These are phyloP conservation scores for Leptomonas pyrrhocoris DNA, from an alignment of 208 protist species.

Conservation along the genomic window DNA sequence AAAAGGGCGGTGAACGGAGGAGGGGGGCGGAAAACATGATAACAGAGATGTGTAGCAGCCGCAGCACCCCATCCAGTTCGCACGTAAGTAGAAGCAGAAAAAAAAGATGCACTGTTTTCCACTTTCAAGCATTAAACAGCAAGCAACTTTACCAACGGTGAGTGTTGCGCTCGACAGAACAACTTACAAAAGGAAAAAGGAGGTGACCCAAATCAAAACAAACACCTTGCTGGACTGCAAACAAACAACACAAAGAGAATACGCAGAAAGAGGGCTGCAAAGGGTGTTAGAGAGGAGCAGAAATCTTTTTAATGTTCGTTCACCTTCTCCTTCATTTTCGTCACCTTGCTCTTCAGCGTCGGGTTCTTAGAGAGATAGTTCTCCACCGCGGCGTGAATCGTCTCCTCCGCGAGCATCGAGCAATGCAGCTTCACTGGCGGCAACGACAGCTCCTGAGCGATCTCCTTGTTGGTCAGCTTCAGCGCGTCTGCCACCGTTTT, in stretches of 20 bases:
- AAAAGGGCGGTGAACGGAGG: not conserved
- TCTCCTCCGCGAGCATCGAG: conserved; percentile 99
- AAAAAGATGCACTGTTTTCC: not conserved
- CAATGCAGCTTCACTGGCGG: conserved; percentile 99
- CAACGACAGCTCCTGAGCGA: conserved; percentile 98
- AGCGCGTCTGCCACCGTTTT: conserved; percentile 97
- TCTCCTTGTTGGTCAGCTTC: conserved; percentile 98
- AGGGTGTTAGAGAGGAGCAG: not conserved
- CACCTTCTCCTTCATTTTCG: conserved; percentile 26
- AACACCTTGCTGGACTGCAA: conserved; percentile 5
- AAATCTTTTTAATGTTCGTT: not conserved
- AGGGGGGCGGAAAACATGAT: not conserved
- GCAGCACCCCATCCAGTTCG: not conserved
- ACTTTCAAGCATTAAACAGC: not conserved
- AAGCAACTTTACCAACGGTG: not conserved
- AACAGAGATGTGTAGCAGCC: not conserved
- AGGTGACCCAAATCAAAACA: not conserved
- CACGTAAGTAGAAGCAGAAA: not conserved
- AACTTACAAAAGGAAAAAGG: not conserved
- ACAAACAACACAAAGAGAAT: conserved; percentile 22
- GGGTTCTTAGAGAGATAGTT: conserved; percentile 97
- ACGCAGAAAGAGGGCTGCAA: not conserved
- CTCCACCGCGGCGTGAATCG: conserved; percentile 98
- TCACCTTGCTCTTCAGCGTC: conserved; percentile 89
- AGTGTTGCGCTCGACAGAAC: too few relatives aligned